Evolutionary conservation across 2,329 filamentous ascomycete species (phyloP).

Genomic region (Phialemonium atrogriseum): DNA sequence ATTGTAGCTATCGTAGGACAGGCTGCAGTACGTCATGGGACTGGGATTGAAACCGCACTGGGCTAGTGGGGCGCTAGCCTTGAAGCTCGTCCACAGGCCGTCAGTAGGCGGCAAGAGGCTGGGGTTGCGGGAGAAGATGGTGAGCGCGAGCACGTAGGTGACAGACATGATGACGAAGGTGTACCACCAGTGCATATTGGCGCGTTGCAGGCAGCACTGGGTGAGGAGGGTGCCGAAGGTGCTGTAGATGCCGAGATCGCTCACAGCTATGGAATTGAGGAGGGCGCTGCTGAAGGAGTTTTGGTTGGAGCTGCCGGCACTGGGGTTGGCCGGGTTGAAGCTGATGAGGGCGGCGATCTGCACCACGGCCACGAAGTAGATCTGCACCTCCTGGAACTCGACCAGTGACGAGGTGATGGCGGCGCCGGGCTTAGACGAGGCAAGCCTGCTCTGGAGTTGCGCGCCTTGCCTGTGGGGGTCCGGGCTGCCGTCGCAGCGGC

Average conservation of each 20-base stretch:
- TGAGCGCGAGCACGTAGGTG: conserved; percentile 8
- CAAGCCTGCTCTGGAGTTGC: conserved; percentile 4
- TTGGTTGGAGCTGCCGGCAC: conserved; percentile 6
- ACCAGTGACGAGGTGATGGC: conserved; percentile 11
- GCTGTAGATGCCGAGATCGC: conserved; percentile 9
- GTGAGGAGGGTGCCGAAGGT: conserved; percentile 12
- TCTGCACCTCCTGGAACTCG: conserved; percentile 18
- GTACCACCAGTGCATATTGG: conserved; percentile 17
- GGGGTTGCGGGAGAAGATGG: conserved; percentile 7
- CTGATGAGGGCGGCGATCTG: conserved; percentile 14
- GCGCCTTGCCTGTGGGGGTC: not conserved
- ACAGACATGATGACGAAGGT: conserved; percentile 9
- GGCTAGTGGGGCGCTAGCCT: conserved; percentile 6
- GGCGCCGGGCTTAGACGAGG: conserved; percentile 7
- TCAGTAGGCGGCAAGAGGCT: conserved; percentile 10
- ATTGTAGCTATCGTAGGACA: not conserved
- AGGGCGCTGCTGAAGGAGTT: conserved; percentile 11
- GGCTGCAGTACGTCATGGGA: conserved; percentile 7
- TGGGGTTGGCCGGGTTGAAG: conserved; percentile 7
- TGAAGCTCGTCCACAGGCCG: conserved; percentile 10
- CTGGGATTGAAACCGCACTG: conserved; percentile 13
- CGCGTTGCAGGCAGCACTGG: conserved; percentile 13
- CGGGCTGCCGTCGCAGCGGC: too few species aligned
- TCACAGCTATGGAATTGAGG: conserved; percentile 11
- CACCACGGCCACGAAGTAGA: conserved; percentile 14